Conservation (phyloP, 2,329 filamentous ascomycete genomes). For the Chrysoporthe cubensis region DNA sequence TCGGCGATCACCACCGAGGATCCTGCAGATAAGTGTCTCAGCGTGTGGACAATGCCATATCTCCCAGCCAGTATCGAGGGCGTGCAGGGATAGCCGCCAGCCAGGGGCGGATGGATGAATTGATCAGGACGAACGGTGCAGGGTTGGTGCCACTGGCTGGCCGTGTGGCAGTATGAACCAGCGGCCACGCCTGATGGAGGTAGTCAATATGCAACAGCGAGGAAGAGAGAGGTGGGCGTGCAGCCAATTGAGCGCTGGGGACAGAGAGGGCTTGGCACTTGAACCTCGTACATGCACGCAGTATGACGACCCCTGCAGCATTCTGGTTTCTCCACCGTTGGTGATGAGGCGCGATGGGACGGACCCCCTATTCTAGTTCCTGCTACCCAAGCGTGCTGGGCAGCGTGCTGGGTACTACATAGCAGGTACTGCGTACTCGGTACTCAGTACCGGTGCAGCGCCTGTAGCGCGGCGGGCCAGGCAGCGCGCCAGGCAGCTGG, state of each 20-base stretch:
- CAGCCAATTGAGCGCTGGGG: conserved; percentile 7
- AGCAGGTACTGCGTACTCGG: no score
- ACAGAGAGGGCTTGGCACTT: conserved; percentile 5
- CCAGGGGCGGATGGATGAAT: not conserved
- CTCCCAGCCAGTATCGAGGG: not conserved
- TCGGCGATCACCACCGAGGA: conserved; percentile 20
- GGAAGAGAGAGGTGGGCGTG: not conserved
- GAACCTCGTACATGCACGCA: conserved; percentile 10
- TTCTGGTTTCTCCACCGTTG: conserved; percentile 11
- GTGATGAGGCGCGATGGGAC: conserved; percentile 3
- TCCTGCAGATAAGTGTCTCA: conserved; percentile 13
- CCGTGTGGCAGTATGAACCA: not conserved
- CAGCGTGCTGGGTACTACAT: no score
- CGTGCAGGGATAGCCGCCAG: not conserved
- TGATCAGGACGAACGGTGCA: not conserved
- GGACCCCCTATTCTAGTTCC: not conserved
- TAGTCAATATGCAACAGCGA: not conserved
- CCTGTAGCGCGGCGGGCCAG: not conserved
- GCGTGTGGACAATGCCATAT: conserved; percentile 1
- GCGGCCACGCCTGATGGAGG: conserved; percentile 7
- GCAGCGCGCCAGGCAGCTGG: not conserved
- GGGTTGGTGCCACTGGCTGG: not conserved
- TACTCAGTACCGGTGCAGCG: not conserved
- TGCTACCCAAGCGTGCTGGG: not conserved
- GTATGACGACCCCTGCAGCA: conserved; percentile 12